Percentiles rank a stretch among this genome's conserved stretches.
These are phyloP conservation scores for Backusella westeae DNA, from an alignment of 192 early-diverging fungal species.

Conservation along the genomic window DNA sequence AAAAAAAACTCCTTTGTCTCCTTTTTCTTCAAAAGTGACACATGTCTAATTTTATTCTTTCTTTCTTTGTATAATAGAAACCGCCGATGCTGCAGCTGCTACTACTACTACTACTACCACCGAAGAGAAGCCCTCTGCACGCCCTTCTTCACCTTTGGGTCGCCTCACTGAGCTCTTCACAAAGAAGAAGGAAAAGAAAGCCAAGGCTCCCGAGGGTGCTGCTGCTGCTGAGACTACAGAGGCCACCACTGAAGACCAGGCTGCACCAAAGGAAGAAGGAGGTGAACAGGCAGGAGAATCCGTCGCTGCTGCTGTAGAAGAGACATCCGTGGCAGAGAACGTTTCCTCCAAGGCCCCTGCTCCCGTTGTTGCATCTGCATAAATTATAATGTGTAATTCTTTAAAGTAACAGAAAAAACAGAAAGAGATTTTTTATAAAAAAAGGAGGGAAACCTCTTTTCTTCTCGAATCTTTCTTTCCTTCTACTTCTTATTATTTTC, in stretches of 20 bases:
- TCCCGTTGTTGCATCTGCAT: constrained; percentile 6
- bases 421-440: neutral
- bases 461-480: neutral
- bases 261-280: neutral
- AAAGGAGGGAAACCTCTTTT: neutral
- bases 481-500: neutral
- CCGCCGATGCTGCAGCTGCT: neutral
- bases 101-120: neutral
- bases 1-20: neutral
- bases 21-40: neutral
- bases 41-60: neutral
- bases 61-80: neutral
- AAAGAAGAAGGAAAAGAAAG: constrained; percentile 18
- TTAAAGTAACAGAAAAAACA: constrained; percentile 4
- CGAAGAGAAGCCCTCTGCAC: neutral
- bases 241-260: neutral
- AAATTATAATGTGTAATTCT: constrained; percentile 7
- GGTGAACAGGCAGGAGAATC: neutral
- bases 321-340: constrained; percentile 1
- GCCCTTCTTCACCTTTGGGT: constrained; percentile 22
- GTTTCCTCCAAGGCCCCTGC: neutral
- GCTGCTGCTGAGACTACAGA: neutral
- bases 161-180: constrained; percentile 17
- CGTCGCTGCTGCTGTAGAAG: neutral
- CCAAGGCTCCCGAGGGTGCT: neutral